Evolutionary conservation across 1,284 basidiomycete genomes (phyloP).

Genomic region (Ceratobasidium sp.): DNA sequence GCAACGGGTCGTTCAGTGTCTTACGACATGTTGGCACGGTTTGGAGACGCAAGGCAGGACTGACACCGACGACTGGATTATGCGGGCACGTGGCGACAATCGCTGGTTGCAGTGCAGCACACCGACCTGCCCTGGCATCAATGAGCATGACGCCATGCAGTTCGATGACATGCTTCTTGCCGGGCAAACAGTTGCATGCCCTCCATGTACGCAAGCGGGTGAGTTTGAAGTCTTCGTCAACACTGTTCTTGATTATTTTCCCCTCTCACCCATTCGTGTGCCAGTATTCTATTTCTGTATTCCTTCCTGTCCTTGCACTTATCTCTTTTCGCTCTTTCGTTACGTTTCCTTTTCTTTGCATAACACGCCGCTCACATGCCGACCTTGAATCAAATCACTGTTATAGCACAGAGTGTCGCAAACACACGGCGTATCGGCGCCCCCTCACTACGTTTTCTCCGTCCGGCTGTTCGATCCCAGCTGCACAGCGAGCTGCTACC

Average conservation of each 20-base stretch:
- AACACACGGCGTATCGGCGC: neutral
- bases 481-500: neutral
- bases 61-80: neutral
- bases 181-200: neutral
- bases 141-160: neutral
- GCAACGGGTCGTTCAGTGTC: neutral
- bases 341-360: too few relatives aligned
- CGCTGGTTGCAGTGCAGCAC: neutral
- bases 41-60: neutral
- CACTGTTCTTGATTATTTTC: neutral
- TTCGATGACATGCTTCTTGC: neutral
- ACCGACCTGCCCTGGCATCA: neutral
- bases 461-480: neutral
- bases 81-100: conserved; percentile 1
- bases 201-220: neutral
- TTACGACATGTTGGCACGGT: conserved; percentile 1
- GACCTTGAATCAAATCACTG: too few relatives aligned
- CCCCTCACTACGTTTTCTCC: neutral
- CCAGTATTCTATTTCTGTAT: too few relatives aligned
- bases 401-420: neutral
- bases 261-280: neutral
- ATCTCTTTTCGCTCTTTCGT: too few relatives aligned
- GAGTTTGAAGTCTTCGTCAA: too few relatives aligned
- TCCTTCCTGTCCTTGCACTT: too few relatives aligned
- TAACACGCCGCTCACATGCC: too few relatives aligned